Evolutionary conservation across 805 yeast species (phyloP).

Genomic region (Ogataea haglerorum): DNA sequence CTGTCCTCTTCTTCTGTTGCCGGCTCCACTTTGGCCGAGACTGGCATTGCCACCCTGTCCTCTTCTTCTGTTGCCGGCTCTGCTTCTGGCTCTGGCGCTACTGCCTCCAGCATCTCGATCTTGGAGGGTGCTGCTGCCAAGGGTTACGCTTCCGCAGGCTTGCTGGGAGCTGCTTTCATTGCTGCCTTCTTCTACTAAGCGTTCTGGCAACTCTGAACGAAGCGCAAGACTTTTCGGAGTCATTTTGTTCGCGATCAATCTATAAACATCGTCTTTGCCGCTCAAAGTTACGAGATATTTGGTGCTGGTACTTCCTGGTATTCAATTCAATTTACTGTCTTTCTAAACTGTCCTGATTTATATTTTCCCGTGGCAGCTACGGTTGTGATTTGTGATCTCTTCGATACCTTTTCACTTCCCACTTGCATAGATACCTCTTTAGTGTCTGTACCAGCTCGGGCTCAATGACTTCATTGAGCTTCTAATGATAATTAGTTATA

Average conservation of each 20-base stretch:
- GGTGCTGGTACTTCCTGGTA: constrained; percentile 9
- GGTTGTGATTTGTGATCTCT: constrained; percentile 5
- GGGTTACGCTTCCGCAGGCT: constrained; percentile 23
- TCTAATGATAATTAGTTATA: constrained; percentile 8
- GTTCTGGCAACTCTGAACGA: neutral
- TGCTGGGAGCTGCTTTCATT: constrained; percentile 23
- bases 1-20: too few species aligned
- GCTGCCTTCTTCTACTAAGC: constrained; percentile 24
- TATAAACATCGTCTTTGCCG: constrained; percentile 5
- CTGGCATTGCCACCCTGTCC: constrained; percentile 8
- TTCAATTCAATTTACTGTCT: constrained; percentile 1
- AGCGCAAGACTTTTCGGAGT: neutral
- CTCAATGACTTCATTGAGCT: constrained; percentile 8
- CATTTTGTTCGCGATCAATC: neutral
- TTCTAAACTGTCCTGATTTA: neutral
- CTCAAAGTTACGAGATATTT: neutral
- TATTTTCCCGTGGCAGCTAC: neutral
- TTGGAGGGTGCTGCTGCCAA: constrained; percentile 24
- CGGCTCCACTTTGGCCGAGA: constrained; percentile 1
- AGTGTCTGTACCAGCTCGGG: constrained; percentile 19
- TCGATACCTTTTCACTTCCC: constrained; percentile 13
- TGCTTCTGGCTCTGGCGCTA: constrained; percentile 10
- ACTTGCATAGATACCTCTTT: constrained; percentile 13
- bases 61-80: constrained; percentile 6
- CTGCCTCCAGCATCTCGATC: constrained; percentile 15